phyloP scores from a whole-genome alignment of 108 stramenopile genomes.

The Schizochytrium sp. region DNA sequence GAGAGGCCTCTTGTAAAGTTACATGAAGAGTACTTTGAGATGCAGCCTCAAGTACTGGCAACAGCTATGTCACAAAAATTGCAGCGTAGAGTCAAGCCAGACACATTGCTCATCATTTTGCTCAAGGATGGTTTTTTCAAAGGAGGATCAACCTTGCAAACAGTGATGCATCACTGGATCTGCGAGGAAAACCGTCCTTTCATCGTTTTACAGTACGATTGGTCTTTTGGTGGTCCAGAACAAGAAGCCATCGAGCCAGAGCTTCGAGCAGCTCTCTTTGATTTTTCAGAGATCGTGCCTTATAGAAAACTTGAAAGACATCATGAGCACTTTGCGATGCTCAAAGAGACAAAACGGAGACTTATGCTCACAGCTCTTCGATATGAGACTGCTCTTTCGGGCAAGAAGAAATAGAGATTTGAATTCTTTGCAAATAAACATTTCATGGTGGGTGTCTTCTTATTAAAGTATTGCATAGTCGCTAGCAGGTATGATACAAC shows the following conservation, averaged over 20 bases:
- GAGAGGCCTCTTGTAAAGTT: neutral
- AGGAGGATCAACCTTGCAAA: neutral
- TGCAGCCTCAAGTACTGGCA: neutral
- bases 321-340: slow-evolving; percentile 2
- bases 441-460: too few relatives aligned
- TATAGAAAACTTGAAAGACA: neutral
- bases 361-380: neutral
- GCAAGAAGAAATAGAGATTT: neutral
- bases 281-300: neutral
- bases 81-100: slow-evolving; percentile 7
- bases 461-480: too few relatives aligned
- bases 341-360: neutral
- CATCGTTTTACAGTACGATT: neutral
- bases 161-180: neutral
- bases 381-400: neutral
- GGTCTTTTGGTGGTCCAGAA: slow-evolving; percentile 3
- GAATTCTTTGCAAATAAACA: too few relatives aligned
- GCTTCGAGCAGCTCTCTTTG: neutral
- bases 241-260: neutral
- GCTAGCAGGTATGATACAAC: too few relatives aligned
- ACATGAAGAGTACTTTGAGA: neutral
- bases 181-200: neutral
- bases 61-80: slow-evolving; percentile 7
- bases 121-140: slow-evolving; percentile 42
- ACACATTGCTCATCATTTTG: neutral